These are phyloP conservation scores for Alternaria sp. DNA, from an alignment of 2,329 filamentous ascomycete genomes.

Conservation along the genomic window DNA sequence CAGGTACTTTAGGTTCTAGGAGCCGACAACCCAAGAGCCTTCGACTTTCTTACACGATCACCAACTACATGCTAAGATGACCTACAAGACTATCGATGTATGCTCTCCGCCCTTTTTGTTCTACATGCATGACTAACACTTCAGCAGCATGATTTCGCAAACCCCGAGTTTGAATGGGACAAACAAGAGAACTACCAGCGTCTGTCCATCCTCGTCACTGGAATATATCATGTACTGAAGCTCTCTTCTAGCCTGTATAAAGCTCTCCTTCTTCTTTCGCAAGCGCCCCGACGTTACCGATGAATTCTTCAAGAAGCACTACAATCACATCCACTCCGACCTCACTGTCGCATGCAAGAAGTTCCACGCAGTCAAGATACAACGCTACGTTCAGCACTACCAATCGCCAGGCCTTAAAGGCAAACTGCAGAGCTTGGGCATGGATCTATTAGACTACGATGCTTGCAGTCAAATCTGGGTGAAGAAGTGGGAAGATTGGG, in stretches of 20 bases:
- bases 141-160: neutral
- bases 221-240: neutral
- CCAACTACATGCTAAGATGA: neutral
- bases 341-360: neutral
- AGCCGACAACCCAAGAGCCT: neutral
- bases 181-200: neutral
- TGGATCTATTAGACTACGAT: slow-evolving; percentile 23
- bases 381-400: neutral
- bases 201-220: neutral
- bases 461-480: slow-evolving; percentile 34
- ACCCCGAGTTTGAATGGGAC: neutral
- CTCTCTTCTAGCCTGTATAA: neutral
- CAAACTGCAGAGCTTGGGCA: neutral
- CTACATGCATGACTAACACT: neutral
- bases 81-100: neutral
- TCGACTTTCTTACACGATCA: neutral
- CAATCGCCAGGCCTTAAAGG: neutral
- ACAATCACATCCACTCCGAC: neutral
- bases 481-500: slow-evolving; percentile 31
- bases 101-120: neutral
- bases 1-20: neutral
- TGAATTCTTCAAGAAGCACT: neutral
- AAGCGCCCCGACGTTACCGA: neutral
- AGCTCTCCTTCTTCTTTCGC: neutral
- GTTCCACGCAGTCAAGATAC: neutral